Base-by-base conservation (phyloP, 305 asterid species). In the Fraxinus velutina region DNA sequence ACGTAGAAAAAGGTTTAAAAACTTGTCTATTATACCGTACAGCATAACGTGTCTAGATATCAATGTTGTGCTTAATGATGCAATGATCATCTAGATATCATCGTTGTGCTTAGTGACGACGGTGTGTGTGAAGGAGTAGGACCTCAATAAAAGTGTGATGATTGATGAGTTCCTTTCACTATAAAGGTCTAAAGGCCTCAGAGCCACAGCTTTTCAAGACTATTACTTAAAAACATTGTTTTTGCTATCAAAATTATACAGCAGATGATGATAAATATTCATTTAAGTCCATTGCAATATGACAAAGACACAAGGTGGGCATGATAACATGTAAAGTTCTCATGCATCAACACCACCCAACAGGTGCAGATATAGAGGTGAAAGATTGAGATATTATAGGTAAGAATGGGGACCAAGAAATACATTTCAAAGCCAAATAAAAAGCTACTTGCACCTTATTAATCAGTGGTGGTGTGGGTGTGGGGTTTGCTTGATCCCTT, bases 391-490 rank as follows among this genome's bases (percentile, higher is more conserved):
- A 66, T 39, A 66, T 78, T 66, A 68, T 52, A 52, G 22, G 22
- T 1, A 52, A 15, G 62, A 52, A 42, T 76, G 80, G 86, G 89
- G 84, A 62, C 86, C 80, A 79, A 76, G 33, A 78, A 79, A 73
- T 27, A 71, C 76, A 22, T 32, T 82, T 22, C 76, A 82, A 64
- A 76, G 52, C 55, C 75, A 62, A 73, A 42, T 42, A 42, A 42
- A 42, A 42, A 39, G 50, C 79, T 19, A 70, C 82, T 70, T 66
- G 83, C 70, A 80, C 75, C 44, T 5, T 22, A 19, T 27, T 68
- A 52, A 47, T 57, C 57, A 66, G 19, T 33, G 19, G 77, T 75
- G 7, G 47, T 52, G 62, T 52, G 22, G 62, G 62, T 5, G 22
- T 62, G 84, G 80, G 80, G 32, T 75, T 75, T 10, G 64, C 77